These are phyloP conservation scores for Sabuloglossum arenarium DNA, from an alignment of 495 filamentous ascomycete species.

Conservation along the genomic window DNA sequence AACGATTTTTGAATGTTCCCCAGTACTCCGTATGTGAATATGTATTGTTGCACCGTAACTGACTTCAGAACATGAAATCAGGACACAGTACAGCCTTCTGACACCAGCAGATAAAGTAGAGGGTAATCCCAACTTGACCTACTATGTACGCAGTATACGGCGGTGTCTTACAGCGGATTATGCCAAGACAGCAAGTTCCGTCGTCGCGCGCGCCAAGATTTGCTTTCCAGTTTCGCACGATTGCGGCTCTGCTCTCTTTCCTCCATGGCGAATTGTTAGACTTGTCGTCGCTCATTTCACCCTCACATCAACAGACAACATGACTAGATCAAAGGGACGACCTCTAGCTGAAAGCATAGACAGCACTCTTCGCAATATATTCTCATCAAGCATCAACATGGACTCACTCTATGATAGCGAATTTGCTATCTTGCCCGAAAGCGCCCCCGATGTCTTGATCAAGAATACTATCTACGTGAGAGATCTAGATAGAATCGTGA, in stretches of 20 bases:
- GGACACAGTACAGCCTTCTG: too few species aligned
- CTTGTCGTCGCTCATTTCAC: not conserved
- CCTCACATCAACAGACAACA: not conserved
- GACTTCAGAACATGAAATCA: too few species aligned
- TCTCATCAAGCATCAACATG: not conserved
- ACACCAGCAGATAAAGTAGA: too few species aligned
- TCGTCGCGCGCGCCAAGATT: not conserved
- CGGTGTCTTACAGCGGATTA: too few species aligned
- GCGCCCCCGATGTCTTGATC: slow-evolving; percentile 25
- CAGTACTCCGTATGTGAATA: too few species aligned
- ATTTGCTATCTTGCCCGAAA: slow-evolving; percentile 18
- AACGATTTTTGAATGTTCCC: not conserved
- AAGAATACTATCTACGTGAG: slow-evolving; percentile 29
- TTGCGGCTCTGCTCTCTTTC: not conserved
- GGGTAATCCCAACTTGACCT: too few species aligned
- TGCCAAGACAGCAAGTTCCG: too few species aligned
- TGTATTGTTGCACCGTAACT: too few species aligned
- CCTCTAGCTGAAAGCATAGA: not conserved
- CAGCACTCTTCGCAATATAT: not conserved
- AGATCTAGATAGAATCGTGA: slow-evolving; percentile 24
- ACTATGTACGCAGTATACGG: too few species aligned
- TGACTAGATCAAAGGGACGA: not conserved
- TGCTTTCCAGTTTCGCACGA: not conserved
- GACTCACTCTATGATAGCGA: not conserved
- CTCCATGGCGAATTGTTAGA: too few species aligned